Evolutionary conservation across 495 filamentous ascomycete genomes (phyloP).

Genomic region (Cladorrhinum samala): DNA sequence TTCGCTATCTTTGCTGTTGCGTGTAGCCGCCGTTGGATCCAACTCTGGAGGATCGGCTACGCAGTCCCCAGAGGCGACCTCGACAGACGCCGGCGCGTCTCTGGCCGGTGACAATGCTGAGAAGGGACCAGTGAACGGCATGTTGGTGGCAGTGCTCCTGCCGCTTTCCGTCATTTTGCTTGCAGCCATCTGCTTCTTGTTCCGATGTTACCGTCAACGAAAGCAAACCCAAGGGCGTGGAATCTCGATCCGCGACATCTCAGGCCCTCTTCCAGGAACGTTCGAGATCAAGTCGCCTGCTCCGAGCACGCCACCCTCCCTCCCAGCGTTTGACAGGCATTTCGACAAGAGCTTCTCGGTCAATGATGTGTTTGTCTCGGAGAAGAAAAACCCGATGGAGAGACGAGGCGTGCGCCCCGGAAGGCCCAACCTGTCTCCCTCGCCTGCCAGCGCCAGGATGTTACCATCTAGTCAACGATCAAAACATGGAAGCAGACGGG

Average conservation of each 20-base stretch:
- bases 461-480: constrained; percentile 5
- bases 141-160: constrained; percentile 17
- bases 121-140: constrained; percentile 9
- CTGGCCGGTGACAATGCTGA: neutral
- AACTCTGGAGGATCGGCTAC: constrained; percentile 10
- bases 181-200: constrained; percentile 11
- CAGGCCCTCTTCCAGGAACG: constrained; percentile 34
- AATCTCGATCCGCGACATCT: constrained; percentile 31
- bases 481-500: neutral
- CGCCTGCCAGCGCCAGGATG: neutral
- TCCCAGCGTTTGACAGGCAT: constrained; percentile 17
- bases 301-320: neutral
- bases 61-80: neutral
- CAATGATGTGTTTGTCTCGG: constrained; percentile 4
- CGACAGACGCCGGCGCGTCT: neutral
- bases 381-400: constrained; percentile 12
- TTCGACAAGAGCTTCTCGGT: constrained; percentile 17
- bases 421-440: constrained; percentile 2
- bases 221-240: constrained; percentile 3
- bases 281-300: constrained; percentile 23
- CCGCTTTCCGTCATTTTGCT: constrained; percentile 12
- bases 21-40: constrained; percentile 30
- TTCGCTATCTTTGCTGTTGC: constrained; percentile 46
- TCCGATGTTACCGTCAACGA: constrained; percentile 23
- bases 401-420: constrained; percentile 6